Percentiles rank a stretch among this genome's conserved stretches.
Evolutionary conservation across 2,329 filamentous ascomycete species (phyloP).

Genomic region (Penicillium sp.): DNA sequence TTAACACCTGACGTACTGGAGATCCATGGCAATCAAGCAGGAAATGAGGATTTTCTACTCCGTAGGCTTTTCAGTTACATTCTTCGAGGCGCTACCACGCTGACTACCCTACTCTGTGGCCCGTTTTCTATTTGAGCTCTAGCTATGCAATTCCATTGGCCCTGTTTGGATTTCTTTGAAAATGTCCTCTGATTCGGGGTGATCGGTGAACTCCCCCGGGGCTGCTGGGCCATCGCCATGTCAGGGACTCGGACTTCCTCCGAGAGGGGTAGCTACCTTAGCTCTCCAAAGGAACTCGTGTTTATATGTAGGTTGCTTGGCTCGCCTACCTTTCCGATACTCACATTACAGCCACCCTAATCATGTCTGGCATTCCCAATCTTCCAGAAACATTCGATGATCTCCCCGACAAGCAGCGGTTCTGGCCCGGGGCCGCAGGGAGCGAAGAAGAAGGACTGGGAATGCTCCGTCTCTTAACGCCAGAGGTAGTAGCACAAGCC

Average conservation of each 20-base stretch:
- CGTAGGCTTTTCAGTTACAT: too few species aligned
- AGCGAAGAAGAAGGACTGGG: conserved; percentile 54
- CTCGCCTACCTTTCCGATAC: neutral
- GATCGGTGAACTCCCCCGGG: neutral
- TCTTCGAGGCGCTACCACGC: too few species aligned
- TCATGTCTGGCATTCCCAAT: conserved; percentile 22
- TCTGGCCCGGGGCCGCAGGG: conserved; percentile 48
- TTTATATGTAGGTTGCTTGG: neutral
- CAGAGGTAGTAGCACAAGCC: conserved; percentile 50
- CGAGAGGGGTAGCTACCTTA: conserved; percentile 11
- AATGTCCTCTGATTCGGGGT: neutral
- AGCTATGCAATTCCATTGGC: too few species aligned
- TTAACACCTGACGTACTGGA: too few species aligned
- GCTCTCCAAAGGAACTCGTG: neutral
- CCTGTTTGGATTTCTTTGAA: too few species aligned
- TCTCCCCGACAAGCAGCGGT: conserved; percentile 49
- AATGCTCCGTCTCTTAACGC: conserved; percentile 52
- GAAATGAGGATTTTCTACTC: too few species aligned
- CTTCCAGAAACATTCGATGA: conserved; percentile 37
- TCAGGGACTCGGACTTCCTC: conserved; percentile 18
- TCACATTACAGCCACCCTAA: neutral
- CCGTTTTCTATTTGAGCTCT: too few species aligned
- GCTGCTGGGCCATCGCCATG: conserved; percentile 19
- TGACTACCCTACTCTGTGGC: too few species aligned
- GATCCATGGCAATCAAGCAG: too few species aligned